Percentiles rank a stretch among this genome's conserved stretches.
phyloP scores from a whole-genome alignment of 108 stramenopile genomes.

The Conticribra guillardii region DNA sequence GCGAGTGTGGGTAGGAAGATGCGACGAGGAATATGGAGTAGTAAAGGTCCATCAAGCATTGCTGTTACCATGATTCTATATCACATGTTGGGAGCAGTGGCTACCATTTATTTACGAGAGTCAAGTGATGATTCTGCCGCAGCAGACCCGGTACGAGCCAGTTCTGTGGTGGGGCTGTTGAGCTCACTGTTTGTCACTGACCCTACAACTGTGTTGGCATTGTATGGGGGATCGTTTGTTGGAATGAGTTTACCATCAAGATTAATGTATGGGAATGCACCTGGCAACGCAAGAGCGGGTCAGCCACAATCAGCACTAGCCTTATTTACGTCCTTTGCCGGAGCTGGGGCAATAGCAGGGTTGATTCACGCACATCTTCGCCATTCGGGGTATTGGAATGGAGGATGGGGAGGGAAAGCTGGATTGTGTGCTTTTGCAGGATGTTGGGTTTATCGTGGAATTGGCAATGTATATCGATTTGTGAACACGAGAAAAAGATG shows the following conservation, averaged over 20 bases:
- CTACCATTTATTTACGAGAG: slow-evolving; percentile 56
- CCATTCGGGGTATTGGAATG: slow-evolving; percentile 44
- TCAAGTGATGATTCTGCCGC: slow-evolving; percentile 43
- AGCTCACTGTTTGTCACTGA: slow-evolving; percentile 31
- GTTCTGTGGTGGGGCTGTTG: slow-evolving; percentile 50
- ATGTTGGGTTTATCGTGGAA: slow-evolving; percentile 49
- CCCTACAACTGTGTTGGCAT: slow-evolving; percentile 36
- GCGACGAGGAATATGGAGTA: slow-evolving; percentile 18
- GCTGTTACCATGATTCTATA: slow-evolving; percentile 28
- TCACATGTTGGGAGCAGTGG: slow-evolving; percentile 50
- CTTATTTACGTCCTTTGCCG: slow-evolving; percentile 17
- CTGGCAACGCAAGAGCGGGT: neutral
- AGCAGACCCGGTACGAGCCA: slow-evolving; percentile 55
- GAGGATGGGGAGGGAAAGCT: slow-evolving; percentile 72
- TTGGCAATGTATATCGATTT: no score
- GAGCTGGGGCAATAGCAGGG: slow-evolving; percentile 32
- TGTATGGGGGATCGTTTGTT: slow-evolving; percentile 62
- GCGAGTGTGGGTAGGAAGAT: slow-evolving; percentile 17
- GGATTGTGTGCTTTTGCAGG: slow-evolving; percentile 68
- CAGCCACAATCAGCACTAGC: slow-evolving; percentile 1
- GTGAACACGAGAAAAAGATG: no score
- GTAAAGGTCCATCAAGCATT: slow-evolving; percentile 13
- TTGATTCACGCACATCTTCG: slow-evolving; percentile 26
- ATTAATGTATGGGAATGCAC: slow-evolving; percentile 47
- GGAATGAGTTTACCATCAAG: slow-evolving; percentile 61